These are phyloP conservation scores for Mycena epipterygia DNA, from an alignment of 768 basidiomycete species.

Conservation along the genomic window DNA sequence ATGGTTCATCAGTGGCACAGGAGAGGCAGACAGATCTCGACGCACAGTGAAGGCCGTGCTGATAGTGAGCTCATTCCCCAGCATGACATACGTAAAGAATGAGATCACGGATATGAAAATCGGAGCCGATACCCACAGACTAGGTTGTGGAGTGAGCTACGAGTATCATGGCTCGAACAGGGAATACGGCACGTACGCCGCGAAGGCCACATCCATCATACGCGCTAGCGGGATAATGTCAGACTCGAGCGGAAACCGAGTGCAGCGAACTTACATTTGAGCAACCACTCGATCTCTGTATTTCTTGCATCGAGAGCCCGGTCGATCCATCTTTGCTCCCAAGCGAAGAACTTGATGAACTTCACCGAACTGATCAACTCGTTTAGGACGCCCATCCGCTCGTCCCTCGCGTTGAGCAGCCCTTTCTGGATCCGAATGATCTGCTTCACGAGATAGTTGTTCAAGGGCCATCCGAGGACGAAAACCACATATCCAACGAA, in stretches of 20 bases:
- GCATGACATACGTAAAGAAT: constrained; percentile 80
- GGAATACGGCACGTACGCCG: constrained; percentile 12
- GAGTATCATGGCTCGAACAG: neutral
- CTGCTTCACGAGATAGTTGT: constrained; percentile 73
- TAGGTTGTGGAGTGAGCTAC: neutral
- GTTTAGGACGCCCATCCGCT: constrained; percentile 83
- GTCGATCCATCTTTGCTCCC: constrained; percentile 36
- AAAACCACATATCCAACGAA: constrained; percentile 83
- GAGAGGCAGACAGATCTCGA: constrained; percentile 4
- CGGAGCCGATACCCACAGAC: constrained; percentile 78
- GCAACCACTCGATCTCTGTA: constrained; percentile 50
- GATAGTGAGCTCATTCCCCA: constrained; percentile 82
- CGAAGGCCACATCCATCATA: constrained; percentile 80
- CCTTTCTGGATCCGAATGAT: constrained; percentile 76
- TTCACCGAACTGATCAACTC: constrained; percentile 80
- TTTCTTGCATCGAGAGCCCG: constrained; percentile 22
- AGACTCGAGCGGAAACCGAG: neutral
- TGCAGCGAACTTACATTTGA: constrained; percentile 63
- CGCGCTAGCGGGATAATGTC: constrained; percentile 58
- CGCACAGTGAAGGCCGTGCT: constrained; percentile 87
- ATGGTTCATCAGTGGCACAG: neutral
- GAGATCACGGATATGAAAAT: constrained; percentile 85
- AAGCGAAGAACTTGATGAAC: constrained; percentile 58
- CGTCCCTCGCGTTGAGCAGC: constrained; percentile 74
- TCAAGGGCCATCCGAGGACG: constrained; percentile 77